phyloP scores from a whole-genome alignment of 148 eudicot species.

The Rhododendron vialii region DNA sequence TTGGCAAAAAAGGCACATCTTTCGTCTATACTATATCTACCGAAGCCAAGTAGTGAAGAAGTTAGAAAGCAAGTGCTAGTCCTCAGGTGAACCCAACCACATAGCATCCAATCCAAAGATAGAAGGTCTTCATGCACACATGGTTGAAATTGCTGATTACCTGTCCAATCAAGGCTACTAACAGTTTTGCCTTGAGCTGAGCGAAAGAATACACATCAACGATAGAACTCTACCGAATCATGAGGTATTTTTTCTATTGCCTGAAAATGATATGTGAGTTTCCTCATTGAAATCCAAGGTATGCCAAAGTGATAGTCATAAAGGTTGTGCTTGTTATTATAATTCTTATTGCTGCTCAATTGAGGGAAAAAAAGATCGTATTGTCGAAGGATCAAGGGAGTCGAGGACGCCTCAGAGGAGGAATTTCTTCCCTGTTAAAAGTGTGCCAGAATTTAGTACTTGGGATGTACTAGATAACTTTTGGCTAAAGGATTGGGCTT shows the following conservation, averaged over 20 bases:
- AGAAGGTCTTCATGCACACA: neutral
- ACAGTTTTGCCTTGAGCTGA: neutral
- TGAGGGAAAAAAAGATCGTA: neutral
- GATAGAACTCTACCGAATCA: neutral
- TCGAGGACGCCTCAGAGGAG: neutral
- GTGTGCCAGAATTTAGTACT: neutral
- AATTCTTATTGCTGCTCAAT: neutral
- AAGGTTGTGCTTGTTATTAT: neutral
- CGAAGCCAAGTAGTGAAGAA: neutral
- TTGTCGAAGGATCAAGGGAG: neutral
- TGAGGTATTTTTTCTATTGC: neutral
- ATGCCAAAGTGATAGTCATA: neutral
- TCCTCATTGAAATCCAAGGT: neutral
- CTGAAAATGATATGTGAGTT: neutral
- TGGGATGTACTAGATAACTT: neutral
- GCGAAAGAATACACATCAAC: neutral
- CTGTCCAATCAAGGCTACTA: neutral
- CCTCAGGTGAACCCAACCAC: neutral
- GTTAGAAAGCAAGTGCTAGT: neutral
- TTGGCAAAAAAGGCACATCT: neutral
- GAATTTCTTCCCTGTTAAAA: neutral
- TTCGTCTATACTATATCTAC: neutral
- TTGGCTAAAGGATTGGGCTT: neutral
- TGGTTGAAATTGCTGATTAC: neutral
- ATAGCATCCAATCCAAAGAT: neutral